Percentiles rank a stretch among this genome's conserved stretches.
Conservation (phyloP, 176 grass and related monocot species). For the bread wheat (Triticum aestivum) region IWGSC_CS_RefSeq_v2.1 NC_057801.1:41444004-41444503, state of each 20-base stretch:
- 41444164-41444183: not conserved
- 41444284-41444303: too few relatives aligned
- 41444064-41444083: not conserved
- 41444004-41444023: not conserved
- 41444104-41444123: not conserved
- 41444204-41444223: not conserved
- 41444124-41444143: not conserved
- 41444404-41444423: not conserved
- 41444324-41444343: too few relatives aligned
- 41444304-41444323: too few relatives aligned
- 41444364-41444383: not conserved
- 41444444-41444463: not conserved
- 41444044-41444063: not conserved
- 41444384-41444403: not conserved
- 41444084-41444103: not conserved
- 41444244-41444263: not conserved
- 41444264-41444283: not conserved
- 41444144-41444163: conserved; percentile 34
- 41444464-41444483: not conserved
- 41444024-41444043: not conserved
- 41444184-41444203: not conserved
- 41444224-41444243: not conserved
- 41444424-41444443: not conserved
- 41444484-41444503: not conserved
- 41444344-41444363: not conserved